phyloP scores from a whole-genome alignment of 129 eudicot species.

The Artemisia tridentata region DNA sequence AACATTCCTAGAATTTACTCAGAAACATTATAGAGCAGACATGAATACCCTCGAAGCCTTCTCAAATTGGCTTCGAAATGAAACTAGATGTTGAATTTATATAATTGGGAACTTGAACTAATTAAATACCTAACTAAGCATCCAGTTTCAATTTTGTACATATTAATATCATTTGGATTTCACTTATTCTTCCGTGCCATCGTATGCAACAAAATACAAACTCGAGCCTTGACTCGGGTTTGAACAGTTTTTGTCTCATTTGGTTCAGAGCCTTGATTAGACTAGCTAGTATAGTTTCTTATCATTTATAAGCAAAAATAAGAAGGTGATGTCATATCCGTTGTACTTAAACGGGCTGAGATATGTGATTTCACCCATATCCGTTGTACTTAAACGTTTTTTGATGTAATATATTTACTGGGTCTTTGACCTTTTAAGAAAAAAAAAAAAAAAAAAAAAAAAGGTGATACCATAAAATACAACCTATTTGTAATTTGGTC shows the following conservation, averaged over 20 bases:
- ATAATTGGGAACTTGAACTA: neutral
- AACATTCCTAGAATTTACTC: constrained; percentile 66
- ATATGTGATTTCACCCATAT: too few species aligned
- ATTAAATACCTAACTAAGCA: constrained; percentile 5
- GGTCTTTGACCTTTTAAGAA: too few species aligned
- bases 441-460: too few species aligned
- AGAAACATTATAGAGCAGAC: constrained; percentile 78
- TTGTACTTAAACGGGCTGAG: too few species aligned
- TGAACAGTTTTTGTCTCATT: neutral
- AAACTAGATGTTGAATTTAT: constrained; percentile 9
- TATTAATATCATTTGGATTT: constrained; percentile 3
- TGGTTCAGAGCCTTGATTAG: constrained; percentile 3
- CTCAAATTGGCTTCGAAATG: constrained; percentile 57
- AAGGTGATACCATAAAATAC: too few species aligned
- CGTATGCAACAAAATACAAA: constrained; percentile 9
- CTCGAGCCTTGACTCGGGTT: neutral
- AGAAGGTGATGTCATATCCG: too few species aligned
- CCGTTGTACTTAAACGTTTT: too few species aligned
- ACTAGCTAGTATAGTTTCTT: neutral
- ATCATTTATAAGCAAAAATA: neutral
- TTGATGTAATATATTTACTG: too few species aligned
- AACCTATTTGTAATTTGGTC: too few species aligned
- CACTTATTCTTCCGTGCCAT: constrained; percentile 6
- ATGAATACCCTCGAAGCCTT: constrained; percentile 80
- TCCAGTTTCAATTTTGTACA: constrained; percentile 20